Conservation (phyloP, 192 early-diverging fungal genomes). For the Podila verticillata region DNA sequence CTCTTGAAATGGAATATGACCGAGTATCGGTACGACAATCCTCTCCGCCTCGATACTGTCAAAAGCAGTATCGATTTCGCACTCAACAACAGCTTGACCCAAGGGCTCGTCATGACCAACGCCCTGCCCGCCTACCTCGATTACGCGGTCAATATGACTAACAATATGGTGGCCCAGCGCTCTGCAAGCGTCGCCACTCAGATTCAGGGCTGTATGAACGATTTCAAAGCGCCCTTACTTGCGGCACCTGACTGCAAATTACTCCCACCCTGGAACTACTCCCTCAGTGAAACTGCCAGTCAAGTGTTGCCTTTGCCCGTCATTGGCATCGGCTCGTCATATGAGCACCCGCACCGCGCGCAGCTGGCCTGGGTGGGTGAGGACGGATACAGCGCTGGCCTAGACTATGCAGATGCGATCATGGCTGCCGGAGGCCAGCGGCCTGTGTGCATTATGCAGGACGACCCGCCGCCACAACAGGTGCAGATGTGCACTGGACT, state of each 20-base stretch:
- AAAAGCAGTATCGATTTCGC: constrained; percentile 21
- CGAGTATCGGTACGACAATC: constrained; percentile 40
- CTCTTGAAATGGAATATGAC: constrained; percentile 41
- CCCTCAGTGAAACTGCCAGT: too few species aligned
- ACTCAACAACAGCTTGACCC: constrained; percentile 14
- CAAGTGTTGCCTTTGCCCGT: constrained; percentile 24
- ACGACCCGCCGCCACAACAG: constrained; percentile 19
- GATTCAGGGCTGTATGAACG: not conserved
- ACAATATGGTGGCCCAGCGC: not conserved
- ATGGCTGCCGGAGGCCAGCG: not conserved
- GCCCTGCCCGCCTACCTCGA: constrained; percentile 15
- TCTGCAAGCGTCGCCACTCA: not conserved
- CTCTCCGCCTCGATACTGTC: constrained; percentile 20
- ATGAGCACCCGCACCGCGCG: not conserved
- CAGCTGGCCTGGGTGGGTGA: constrained; percentile 38
- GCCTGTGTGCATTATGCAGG: constrained; percentile 33
- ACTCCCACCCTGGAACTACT: constrained; percentile 30
- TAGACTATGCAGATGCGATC: constrained; percentile 23
- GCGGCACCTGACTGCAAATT: not conserved
- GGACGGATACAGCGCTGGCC: constrained; percentile 25
- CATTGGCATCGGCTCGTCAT: constrained; percentile 31
- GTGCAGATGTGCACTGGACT: constrained; percentile 28
- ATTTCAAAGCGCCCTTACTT: not conserved
- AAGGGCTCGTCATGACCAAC: constrained; percentile 30
- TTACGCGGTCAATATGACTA: constrained; percentile 21